These are phyloP conservation scores for Lachnellula willkommii DNA, from an alignment of 2,329 filamentous ascomycete species.

Conservation along the genomic window DNA sequence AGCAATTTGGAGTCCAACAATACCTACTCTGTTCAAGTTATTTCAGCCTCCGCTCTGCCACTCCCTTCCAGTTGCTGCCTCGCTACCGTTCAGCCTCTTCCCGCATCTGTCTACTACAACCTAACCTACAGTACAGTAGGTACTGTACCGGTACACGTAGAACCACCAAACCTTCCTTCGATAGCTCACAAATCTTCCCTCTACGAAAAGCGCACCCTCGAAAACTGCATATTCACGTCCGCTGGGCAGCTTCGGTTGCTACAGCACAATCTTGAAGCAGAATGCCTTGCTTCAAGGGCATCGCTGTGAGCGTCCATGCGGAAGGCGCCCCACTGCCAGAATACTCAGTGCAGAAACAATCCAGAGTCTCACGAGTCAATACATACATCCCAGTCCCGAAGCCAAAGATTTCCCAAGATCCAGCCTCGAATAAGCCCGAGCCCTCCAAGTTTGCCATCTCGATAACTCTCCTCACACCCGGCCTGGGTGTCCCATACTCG, in stretches of 20 bases:
- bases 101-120: neutral
- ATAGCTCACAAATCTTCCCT: neutral
- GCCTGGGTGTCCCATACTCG: constrained; percentile 86
- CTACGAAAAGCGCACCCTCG: neutral
- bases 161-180: neutral
- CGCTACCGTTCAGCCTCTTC: constrained; percentile 8
- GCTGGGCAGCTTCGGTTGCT: constrained; percentile 24
- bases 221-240: constrained; percentile 3
- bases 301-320: constrained; percentile 93
- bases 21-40: neutral
- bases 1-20: neutral
- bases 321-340: constrained; percentile 78
- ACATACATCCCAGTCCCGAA: constrained; percentile 95
- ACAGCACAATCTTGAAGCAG: constrained; percentile 12
- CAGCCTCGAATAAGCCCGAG: constrained; percentile 69
- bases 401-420: constrained; percentile 63
- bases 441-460: constrained; percentile 97
- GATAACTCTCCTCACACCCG: constrained; percentile 87
- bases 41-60: neutral
- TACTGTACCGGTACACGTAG: too few species aligned
- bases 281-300: constrained; percentile 98
- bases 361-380: constrained; percentile 84
- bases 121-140: neutral
- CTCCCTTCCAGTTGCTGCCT: constrained; percentile 1
- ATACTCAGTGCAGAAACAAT: constrained; percentile 91